phyloP scores from a whole-genome alignment of 148 eudicot genomes.

The Bassia scoparia region DNA sequence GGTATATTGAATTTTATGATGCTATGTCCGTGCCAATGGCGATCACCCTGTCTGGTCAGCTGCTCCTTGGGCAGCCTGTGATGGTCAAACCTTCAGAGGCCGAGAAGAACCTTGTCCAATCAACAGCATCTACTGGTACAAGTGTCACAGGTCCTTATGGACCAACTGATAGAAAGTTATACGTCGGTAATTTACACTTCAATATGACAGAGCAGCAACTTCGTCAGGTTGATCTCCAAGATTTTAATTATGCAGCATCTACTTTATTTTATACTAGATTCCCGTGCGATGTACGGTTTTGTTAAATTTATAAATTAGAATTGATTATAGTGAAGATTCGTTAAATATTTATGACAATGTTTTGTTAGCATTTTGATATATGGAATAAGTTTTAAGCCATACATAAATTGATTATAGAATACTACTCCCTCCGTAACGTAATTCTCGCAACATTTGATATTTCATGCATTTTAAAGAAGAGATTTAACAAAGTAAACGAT shows the following conservation, averaged over 20 bases:
- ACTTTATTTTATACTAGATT: neutral
- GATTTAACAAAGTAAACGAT: no score
- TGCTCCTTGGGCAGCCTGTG: conserved; percentile 88
- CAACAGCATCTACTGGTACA: conserved; percentile 63
- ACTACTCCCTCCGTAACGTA: no score
- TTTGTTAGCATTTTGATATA: no score
- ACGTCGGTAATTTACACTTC: conserved; percentile 94
- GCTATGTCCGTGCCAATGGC: conserved; percentile 98
- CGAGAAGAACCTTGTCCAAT: conserved; percentile 96
- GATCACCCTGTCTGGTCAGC: conserved; percentile 87
- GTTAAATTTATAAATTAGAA: no score
- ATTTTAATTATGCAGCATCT: neutral
- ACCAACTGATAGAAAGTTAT: conserved; percentile 88
- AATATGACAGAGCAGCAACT: conserved; percentile 90
- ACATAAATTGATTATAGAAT: no score
- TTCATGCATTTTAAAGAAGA: no score
- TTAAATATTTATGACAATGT: no score
- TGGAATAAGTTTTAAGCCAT: no score
- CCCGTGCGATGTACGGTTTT: no score
- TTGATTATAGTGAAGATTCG: no score
- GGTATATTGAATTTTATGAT: conserved; percentile 91
- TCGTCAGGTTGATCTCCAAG: conserved; percentile 50
- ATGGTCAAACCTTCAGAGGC: conserved; percentile 99
- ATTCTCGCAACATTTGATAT: no score
- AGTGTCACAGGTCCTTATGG: conserved; percentile 84